Conservation (phyloP, 345 rosid genomes). For the Corymbia maculata region DNA sequence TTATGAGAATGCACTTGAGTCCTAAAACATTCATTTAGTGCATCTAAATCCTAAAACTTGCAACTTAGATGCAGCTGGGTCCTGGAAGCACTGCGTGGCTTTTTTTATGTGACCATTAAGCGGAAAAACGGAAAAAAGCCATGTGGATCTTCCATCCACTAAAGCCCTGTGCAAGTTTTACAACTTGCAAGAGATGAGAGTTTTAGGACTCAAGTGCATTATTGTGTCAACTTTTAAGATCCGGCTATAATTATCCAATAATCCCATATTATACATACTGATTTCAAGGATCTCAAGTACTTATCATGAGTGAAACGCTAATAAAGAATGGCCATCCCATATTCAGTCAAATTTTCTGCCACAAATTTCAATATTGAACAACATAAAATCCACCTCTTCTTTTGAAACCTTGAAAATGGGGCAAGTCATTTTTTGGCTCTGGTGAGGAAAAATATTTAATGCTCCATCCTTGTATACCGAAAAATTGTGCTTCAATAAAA, state of each 20-base stretch:
- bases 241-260: not conserved
- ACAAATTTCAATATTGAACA: not conserved
- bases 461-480: not conserved
- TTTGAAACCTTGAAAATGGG: not conserved
- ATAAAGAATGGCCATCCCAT: not conserved
- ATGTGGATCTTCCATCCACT: not conserved
- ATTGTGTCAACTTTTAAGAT: not conserved
- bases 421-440: not conserved
- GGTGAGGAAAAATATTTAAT: not conserved
- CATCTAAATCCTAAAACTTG: not conserved
- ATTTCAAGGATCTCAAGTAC: not conserved
- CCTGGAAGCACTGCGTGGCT: not conserved
- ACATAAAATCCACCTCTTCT: not conserved
- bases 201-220: not conserved
- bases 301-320: not conserved
- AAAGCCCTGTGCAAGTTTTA: not conserved
- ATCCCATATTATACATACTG: not conserved
- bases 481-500: not conserved
- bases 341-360: not conserved
- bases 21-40: not conserved
- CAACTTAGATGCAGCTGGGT: not conserved
- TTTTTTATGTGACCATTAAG: not conserved
- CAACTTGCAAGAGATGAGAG: not conserved
- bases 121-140: not conserved
- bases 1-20: not conserved